Evolutionary conservation across 176 grass and related monocot species (phyloP), one percentile per base, ranked within the genome.

Genomic region (Guadua angustifolia): DNA sequence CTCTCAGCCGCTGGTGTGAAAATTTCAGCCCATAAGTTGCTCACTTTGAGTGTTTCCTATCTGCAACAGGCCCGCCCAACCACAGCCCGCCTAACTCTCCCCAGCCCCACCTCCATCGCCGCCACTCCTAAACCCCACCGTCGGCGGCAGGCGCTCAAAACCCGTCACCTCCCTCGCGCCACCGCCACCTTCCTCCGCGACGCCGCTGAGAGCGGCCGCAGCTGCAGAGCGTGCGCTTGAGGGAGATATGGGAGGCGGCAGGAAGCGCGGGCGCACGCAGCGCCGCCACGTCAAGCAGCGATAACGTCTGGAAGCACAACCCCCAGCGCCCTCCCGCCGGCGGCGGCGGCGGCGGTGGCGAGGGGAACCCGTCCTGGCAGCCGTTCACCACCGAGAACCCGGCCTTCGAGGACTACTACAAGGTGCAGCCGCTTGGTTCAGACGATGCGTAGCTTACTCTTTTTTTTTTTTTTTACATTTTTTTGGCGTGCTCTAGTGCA

Each of bases 201-300:
- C 46, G 24, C 70, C 24, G 3, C 70, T 4, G 85, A 32, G 35
- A 11, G 38, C 5, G 13, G 57, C 22, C 16, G 35, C 43, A 47
- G 26, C 55, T 1, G 39, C 25, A 49, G 47, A 19, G 60, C 47
- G 87, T 4, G 22, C 12, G 63, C 58, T 75, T 51, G 79, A 68
- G 79, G 39, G 11, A 29, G 61, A 75, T 6, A 89, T 98, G 96
- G 93, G 91, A 44, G 89, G 95, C 33, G 95, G 96, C 46, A 88
- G 86, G 80, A 98, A 98, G 93, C 96, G 96, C 77, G 93, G 96
- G 80, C 96, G 93, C 77, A 94, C 96, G 29, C 96, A 98, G 96
- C 93, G 96, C 80, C 84, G 93, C 66, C 96, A 98, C 74, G 95
- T 98, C 93, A 99, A 29, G 87, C 82, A 91, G 93, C 56, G 96